These are phyloP conservation scores for Eutrema yunnanense DNA, from an alignment of 345 rosid species.

Conservation along the genomic window DNA sequence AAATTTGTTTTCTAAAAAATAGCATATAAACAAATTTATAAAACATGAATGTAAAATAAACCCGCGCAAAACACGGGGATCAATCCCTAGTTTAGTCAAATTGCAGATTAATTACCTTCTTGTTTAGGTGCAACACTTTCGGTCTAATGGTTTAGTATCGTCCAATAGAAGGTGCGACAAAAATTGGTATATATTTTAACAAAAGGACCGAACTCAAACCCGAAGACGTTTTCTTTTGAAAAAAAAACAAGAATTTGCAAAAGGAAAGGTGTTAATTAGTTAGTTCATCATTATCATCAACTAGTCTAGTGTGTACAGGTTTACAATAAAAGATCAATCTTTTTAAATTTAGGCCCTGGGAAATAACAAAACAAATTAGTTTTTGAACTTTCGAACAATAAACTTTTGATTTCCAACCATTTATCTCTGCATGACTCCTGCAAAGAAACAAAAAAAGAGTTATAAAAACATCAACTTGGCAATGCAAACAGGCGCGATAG, in stretches of 20 bases:
- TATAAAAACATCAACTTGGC: not conserved
- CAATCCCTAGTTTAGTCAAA: too few species aligned
- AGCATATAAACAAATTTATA: too few species aligned
- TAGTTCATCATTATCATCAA: not conserved
- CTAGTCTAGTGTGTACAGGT: not conserved
- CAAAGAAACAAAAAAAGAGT: not conserved
- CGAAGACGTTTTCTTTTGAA: too few species aligned
- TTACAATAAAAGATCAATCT: not conserved
- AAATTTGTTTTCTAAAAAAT: too few species aligned
- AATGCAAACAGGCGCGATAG: not conserved
- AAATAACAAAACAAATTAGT: too few species aligned
- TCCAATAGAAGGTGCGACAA: too few species aligned
- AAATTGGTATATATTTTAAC: too few species aligned
- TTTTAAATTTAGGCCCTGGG: not conserved
- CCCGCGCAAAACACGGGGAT: too few species aligned
- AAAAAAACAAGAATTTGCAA: not conserved
- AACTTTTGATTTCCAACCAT: not conserved
- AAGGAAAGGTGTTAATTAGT: not conserved
- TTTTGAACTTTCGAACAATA: not conserved
- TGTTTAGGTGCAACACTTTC: not conserved
- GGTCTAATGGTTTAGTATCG: not conserved
- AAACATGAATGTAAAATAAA: too few species aligned
- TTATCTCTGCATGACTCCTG: conserved; percentile 14
- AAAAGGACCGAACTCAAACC: too few species aligned
- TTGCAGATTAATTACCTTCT: too few species aligned